Percentiles rank a stretch among this genome's conserved stretches.
phyloP scores from a whole-genome alignment of 805 yeast genomes.

The Metschnikowia orientalis region DNA sequence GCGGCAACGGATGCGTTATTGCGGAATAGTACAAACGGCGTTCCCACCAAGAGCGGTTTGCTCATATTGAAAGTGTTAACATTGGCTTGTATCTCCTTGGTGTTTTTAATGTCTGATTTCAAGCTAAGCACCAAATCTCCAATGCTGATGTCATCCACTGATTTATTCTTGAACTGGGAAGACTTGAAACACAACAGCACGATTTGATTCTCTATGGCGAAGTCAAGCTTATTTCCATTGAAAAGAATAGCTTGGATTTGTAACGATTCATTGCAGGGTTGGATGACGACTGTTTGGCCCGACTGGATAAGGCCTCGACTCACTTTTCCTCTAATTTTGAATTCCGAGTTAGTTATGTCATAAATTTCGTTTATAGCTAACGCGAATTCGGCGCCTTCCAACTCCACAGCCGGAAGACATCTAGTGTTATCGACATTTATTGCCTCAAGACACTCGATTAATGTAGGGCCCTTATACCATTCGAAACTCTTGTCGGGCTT shows the following conservation, averaged over 20 bases:
- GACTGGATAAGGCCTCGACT: conserved; percentile 64
- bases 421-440: conserved; percentile 14
- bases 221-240: conserved; percentile 41
- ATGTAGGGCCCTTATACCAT: conserved; percentile 48
- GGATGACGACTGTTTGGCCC: conserved; percentile 59
- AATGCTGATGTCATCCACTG: conserved; percentile 53
- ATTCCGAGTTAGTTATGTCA: conserved; percentile 43
- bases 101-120: conserved; percentile 24
- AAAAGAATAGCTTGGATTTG: conserved; percentile 39
- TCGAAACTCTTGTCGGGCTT: conserved; percentile 25
- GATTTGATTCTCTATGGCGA: conserved; percentile 57
- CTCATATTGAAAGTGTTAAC: conserved; percentile 40
- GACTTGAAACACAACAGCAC: conserved; percentile 46
- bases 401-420: background rate
- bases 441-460: conserved; percentile 39
- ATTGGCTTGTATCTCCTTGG: conserved; percentile 25
- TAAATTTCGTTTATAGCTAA: conserved; percentile 62
- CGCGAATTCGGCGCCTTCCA: conserved; percentile 37
- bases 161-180: conserved; percentile 44
- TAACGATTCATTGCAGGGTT: conserved; percentile 47
- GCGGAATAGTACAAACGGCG: conserved; percentile 72
- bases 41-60: conserved; percentile 74
- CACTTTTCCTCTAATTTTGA: conserved; percentile 60
- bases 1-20: conserved; percentile 73
- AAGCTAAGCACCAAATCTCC: conserved; percentile 49